Base-by-base conservation (phyloP, 2,329 filamentous ascomycete species). In the Aureobasidium lini region DNA sequence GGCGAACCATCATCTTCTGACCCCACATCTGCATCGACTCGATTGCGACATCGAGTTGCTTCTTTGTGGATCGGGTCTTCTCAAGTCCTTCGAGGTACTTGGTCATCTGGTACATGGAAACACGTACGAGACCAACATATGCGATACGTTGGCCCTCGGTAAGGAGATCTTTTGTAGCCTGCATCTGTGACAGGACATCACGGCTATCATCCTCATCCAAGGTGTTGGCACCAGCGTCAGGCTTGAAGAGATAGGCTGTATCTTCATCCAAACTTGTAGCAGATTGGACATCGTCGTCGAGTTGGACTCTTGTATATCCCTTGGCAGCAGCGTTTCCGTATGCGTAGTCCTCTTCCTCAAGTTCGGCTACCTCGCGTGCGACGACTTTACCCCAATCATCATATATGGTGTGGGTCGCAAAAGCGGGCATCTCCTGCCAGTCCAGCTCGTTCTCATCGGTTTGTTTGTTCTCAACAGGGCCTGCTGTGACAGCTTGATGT, bases 201-300 rank as follows among this genome's bases (percentile, higher is more conserved):
- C 92, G 69, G 13, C 69, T 84, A 61, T 89, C 85, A 58, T 94
- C 90, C 28, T 95, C 92, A 28, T 92, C 89, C n/a, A 76, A 71
- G 9, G 82, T 81, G 2, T 85, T 86, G 61, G 81, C 65, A 40
- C 82, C 67, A 76, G 80, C 74, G 61, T 90, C 86, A 9, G 52
- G 56, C 65, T 90, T 93, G 78, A 99, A 99, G 3, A 99, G 81
- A 71, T 99, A 99, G 59, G 91, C 86, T 0, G 94, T 99, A 68
- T 97, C 93, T 60, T 99, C 94, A 70, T 99, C 94, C 85, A 99
- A 85, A 75, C 93, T 97, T 3, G 91, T 99, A 50, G 88, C 88
- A 31, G 92, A 96, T 71, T 95, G 85, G 13, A 87, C 92, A 73
- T 99, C 94, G 64, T 99, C 94, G 67, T 99, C 94, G 67, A 96